A percentile compares a stretch with the other conserved stretches of the same genome.
phyloP scores from a whole-genome alignment of 73 alveolate species.

The Stentor coeruleus region DNA sequence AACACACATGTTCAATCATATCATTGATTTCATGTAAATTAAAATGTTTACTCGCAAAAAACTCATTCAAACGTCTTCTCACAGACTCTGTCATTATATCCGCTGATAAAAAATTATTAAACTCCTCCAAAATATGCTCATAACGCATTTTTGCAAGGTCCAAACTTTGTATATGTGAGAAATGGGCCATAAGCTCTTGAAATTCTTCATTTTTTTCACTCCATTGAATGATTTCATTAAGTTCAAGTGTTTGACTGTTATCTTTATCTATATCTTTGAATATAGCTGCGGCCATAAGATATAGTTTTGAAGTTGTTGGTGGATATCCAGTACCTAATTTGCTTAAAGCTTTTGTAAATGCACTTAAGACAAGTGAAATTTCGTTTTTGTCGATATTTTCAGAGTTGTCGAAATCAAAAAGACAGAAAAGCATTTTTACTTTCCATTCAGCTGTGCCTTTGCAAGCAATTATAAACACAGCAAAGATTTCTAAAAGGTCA shows the following conservation, averaged over 20 bases:
- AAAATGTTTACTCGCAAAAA: neutral
- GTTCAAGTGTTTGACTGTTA: neutral
- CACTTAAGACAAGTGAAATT: neutral
- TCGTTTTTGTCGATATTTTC: conserved; percentile 15
- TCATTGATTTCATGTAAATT: neutral
- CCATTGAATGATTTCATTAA: neutral
- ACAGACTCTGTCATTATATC: neutral
- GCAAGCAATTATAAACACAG: conserved; percentile 1
- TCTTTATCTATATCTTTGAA: neutral
- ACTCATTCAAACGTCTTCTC: neutral
- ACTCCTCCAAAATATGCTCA: neutral
- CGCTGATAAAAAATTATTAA: neutral
- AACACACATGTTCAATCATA: neutral
- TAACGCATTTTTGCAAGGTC: neutral
- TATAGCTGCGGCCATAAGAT: neutral
- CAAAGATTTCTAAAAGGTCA: neutral
- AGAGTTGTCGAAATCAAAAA: conserved; percentile 20
- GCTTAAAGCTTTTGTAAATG: neutral
- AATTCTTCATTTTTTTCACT: conserved; percentile 19
- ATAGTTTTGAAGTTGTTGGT: neutral
- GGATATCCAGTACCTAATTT: conserved; percentile 9
- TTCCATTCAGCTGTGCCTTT: neutral
- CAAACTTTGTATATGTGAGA: neutral
- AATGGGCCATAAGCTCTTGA: conserved; percentile 23
- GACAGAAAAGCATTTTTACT: neutral